Evolutionary conservation across 257 asterid genomes (phyloP), one percentile per base, ranked within the genome.

Genomic region (Fraxinus excelsior): DNA sequence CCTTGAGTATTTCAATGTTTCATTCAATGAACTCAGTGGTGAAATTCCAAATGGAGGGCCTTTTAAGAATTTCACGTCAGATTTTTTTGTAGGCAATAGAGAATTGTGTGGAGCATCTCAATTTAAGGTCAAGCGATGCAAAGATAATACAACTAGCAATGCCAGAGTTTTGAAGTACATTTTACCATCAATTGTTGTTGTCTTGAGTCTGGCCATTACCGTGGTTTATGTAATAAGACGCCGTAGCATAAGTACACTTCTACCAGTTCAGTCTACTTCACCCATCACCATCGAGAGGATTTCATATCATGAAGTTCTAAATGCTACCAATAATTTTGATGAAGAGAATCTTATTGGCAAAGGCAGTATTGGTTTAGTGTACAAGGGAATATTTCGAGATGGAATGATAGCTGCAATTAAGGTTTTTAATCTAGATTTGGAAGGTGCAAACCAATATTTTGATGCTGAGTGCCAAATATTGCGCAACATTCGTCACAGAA

Each of bases 11-110:
- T 19, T 60, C 10, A 62, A 40, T 44, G 28, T 75, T 66, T 62
- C 72, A 0, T 75, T 37, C 34, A 75, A 75, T 29, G 28, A 38
- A 0, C n/a, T 75, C 2, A 28, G 73, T 28, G 79, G 79, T 1
- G 79, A 66, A 28, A 64, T 75, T 42, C 73, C 79, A 66, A 8
- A 66, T 25, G 72, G 65, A 66, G 72, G 64, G 35, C 11, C 32
- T 75, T 75, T 62, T 5, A 32, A 3, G 3, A 66, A 75, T 31
- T 66, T 65, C 12, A 64, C 40, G 0, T 3, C 21, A 3, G 67
- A 10, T 14, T 65, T 19, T 62, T 74, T 74, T 37, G 26, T 14
- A 1, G 42, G 71, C 3, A 74, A 74, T 25, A 23, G 16, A 23
- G 60, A 25, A 4, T 62, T 74, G 21, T 74, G 78, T 37, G 71